These are phyloP conservation scores for Ustilago hordei DNA, from an alignment of 1,284 basidiomycete genomes.

Conservation along the genomic window DNA sequence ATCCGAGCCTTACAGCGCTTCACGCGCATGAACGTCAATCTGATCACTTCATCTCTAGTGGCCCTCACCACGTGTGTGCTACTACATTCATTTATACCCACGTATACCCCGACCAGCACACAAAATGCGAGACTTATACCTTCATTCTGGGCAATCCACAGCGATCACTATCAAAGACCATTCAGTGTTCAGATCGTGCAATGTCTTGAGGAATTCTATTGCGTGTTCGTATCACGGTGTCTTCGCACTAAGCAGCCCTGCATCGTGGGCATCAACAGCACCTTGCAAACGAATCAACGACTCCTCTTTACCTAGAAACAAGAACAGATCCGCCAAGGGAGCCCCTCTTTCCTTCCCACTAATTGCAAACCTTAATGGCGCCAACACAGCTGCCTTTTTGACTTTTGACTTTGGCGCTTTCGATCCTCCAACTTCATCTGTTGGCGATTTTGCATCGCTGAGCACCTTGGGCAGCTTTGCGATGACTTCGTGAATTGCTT, in stretches of 20 bases:
- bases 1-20: slow-evolving; percentile 12
- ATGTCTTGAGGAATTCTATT: not conserved
- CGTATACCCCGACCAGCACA: slow-evolving; percentile 7
- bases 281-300: slow-evolving; percentile 11
- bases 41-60: too few species aligned
- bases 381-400: slow-evolving; percentile 43
- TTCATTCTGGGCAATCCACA: not conserved
- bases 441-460: slow-evolving; percentile 7
- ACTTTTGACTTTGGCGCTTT: slow-evolving; percentile 23
- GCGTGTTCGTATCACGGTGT: not conserved
- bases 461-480: slow-evolving; percentile 22
- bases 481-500: slow-evolving; percentile 27
- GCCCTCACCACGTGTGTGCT: not conserved
- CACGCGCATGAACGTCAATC: too few species aligned
- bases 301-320: slow-evolving; percentile 29
- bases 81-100: slow-evolving; percentile 2
- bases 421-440: not conserved
- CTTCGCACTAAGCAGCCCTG: not conserved
- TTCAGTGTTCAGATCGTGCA: too few species aligned
- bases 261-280: slow-evolving; percentile 16
- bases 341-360: slow-evolving; percentile 33
- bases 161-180: not conserved
- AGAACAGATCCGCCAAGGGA: slow-evolving; percentile 41
- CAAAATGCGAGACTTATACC: not conserved
- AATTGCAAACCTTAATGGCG: slow-evolving; percentile 44